These are phyloP conservation scores for Orbilia quercus DNA, from an alignment of 2,329 filamentous ascomycete species.

Conservation along the genomic window DNA sequence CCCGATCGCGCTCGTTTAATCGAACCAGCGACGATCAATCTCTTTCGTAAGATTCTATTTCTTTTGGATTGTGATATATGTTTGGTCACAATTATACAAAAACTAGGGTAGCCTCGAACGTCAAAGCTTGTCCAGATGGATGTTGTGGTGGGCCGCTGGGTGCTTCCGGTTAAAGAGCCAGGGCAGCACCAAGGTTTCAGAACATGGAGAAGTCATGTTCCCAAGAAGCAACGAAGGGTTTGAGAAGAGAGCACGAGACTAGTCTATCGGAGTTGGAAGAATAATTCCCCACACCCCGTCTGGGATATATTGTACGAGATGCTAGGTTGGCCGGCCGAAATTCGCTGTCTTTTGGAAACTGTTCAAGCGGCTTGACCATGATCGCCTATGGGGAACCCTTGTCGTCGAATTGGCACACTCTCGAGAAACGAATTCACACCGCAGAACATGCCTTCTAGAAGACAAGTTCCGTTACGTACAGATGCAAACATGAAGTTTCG, in stretches of 20 bases:
- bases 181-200: slow-evolving; percentile 56
- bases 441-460: slow-evolving; percentile 32
- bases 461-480: neutral
- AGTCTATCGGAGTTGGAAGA: slow-evolving; percentile 56
- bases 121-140: slow-evolving; percentile 32
- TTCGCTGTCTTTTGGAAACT: slow-evolving; percentile 36
- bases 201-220: slow-evolving; percentile 36
- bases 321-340: slow-evolving; percentile 33
- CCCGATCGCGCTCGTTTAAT: slow-evolving; percentile 9
- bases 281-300: slow-evolving; percentile 56
- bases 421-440: slow-evolving; percentile 18
- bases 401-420: slow-evolving; percentile 51
- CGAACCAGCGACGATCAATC: neutral
- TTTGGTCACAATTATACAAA: slow-evolving; percentile 21
- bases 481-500: slow-evolving; percentile 1
- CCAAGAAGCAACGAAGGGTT: slow-evolving; percentile 30
- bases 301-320: slow-evolving; percentile 55
- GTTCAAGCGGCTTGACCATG: slow-evolving; percentile 32
- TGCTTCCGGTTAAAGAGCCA: slow-evolving; percentile 55
- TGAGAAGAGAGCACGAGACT: slow-evolving; percentile 53
- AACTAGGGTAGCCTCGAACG: slow-evolving; percentile 25
- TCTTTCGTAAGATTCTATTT: slow-evolving; percentile 28
- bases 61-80: slow-evolving; percentile 14
- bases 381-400: slow-evolving; percentile 52
- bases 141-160: slow-evolving; percentile 37